Percentiles rank a stretch among this genome's conserved stretches.
These are phyloP conservation scores for Hamamelis virginiana DNA, from an alignment of 164 flowering plant genomes.

Conservation along the genomic window DNA sequence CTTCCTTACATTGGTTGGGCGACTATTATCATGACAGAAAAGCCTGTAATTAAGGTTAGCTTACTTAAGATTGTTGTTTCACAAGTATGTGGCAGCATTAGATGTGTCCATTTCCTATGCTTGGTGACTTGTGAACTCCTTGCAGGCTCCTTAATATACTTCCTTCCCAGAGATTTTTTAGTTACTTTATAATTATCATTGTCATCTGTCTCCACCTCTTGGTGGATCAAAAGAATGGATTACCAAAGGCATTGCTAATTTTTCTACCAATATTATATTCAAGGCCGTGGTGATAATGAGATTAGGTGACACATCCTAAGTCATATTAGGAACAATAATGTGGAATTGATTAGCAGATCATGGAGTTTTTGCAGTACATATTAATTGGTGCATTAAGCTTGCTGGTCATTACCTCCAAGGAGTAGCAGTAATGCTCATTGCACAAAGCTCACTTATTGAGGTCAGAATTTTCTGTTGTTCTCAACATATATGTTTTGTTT, in stretches of 20 bases:
- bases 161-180: too few relatives aligned
- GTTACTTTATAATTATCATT: too few relatives aligned
- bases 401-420: conserved; percentile 19
- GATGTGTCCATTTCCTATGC: too few relatives aligned
- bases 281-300: too few relatives aligned
- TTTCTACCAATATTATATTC: too few relatives aligned
- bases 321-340: not conserved
- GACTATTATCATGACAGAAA: conserved; percentile 34
- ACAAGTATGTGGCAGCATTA: too few relatives aligned
- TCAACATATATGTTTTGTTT: not conserved
- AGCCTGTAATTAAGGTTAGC: conserved; percentile 33
- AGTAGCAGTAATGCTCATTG: not conserved
- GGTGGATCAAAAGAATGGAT: too few relatives aligned
- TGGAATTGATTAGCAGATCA: not conserved
- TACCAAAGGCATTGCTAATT: too few relatives aligned
- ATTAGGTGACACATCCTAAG: too few relatives aligned
- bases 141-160: too few relatives aligned
- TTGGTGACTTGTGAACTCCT: too few relatives aligned
- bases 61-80: not conserved
- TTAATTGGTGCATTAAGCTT: conserved; percentile 20
- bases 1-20: conserved; percentile 36
- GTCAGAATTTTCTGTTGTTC: not conserved
- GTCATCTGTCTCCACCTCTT: too few relatives aligned
- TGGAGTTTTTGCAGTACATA: conserved; percentile 23
- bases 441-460: not conserved